Evolutionary conservation across 192 early-diverging fungal species (phyloP), one percentile per base, ranked within the genome.

Genomic region (Coemansia sp.): DNA sequence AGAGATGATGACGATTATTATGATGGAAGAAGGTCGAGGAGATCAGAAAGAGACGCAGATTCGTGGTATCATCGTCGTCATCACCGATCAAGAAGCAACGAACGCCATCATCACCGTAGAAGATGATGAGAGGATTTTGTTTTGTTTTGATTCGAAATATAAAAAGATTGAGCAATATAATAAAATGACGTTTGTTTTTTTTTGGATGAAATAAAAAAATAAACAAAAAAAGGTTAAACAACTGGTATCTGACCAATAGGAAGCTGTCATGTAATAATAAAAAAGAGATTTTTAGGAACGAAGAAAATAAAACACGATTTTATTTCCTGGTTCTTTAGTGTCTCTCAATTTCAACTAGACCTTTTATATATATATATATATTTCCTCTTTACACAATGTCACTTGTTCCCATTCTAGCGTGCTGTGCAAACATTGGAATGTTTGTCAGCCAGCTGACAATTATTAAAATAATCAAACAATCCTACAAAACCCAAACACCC

Each of bases 361-460:
- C n/a, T 35, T 48, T 9, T 15, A 7, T 57, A n/a, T 45, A 43
- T 17, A 33, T 68, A 51, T 60, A 35, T 37, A 37, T 12, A 4
- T 60, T 37, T 36, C 11, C 36, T 11, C n/a, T 14, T 36, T 38
- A 15, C 6, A 8, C n/a, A 64, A 78, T 78, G 75, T 54, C 67
- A 9, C 12, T 73, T 20, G 52, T 82, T 14, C 56, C 79, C 35
- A 56, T 76, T 20, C 36, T 66, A 51, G 74, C 79, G 6, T 58
- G 65, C 0, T 59, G 51, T 3, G 74, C 57, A 18, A 74, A 74
- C 22, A 65, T 82, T 35, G 79, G 67, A 8, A 76, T 82, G 79
- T 68, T 68, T 28, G n/a, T 76, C 1, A 76, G 74, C 62, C 79
- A 82, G 65, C 68, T 82, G 4, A 54, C 71, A 17, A 64, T 82